A percentile compares a stretch with the other conserved stretches of the same genome.
These are phyloP conservation scores for Colletotrichum abscissum DNA, from an alignment of 2,329 filamentous ascomycete genomes.

Conservation along the genomic window DNA sequence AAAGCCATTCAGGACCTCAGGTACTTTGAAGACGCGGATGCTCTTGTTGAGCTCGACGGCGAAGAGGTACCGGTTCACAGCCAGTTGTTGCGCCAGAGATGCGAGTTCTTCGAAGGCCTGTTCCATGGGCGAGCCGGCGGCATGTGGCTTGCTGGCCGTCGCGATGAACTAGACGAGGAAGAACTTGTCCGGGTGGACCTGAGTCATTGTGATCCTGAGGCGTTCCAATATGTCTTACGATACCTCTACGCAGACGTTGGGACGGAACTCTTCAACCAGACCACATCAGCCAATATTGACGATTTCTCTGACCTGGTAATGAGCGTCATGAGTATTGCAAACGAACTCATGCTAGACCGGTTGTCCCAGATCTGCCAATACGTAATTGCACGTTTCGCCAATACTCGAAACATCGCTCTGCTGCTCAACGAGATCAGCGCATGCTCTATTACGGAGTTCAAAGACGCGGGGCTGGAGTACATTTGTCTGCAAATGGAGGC, in stretches of 20 bases:
- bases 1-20: slow-evolving; percentile 73
- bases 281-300: slow-evolving; percentile 78
- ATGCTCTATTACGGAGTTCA: slow-evolving; percentile 86
- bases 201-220: slow-evolving; percentile 78
- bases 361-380: slow-evolving; percentile 91
- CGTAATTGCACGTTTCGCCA: slow-evolving; percentile 85
- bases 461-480: slow-evolving; percentile 88
- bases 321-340: slow-evolving; percentile 89
- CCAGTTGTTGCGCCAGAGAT: slow-evolving; percentile 81
- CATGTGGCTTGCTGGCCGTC: slow-evolving; percentile 81
- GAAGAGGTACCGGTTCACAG: slow-evolving; percentile 82
- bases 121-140: slow-evolving; percentile 91
- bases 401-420: slow-evolving; percentile 84
- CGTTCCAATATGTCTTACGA: slow-evolving; percentile 82
- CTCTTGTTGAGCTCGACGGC: slow-evolving; percentile 81
- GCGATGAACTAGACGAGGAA: slow-evolving; percentile 52
- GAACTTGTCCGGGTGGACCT: slow-evolving; percentile 78
- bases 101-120: slow-evolving; percentile 91
- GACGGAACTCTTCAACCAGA: slow-evolving; percentile 82
- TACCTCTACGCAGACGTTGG: slow-evolving; percentile 88
- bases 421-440: slow-evolving; percentile 88
- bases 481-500: slow-evolving; percentile 91
- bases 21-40: slow-evolving; percentile 85
- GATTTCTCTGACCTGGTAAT: slow-evolving; percentile 90
- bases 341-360: slow-evolving; percentile 95